These are phyloP conservation scores for Penicillium crystallinum DNA, from an alignment of 495 filamentous ascomycete species.

Conservation along the genomic window DNA sequence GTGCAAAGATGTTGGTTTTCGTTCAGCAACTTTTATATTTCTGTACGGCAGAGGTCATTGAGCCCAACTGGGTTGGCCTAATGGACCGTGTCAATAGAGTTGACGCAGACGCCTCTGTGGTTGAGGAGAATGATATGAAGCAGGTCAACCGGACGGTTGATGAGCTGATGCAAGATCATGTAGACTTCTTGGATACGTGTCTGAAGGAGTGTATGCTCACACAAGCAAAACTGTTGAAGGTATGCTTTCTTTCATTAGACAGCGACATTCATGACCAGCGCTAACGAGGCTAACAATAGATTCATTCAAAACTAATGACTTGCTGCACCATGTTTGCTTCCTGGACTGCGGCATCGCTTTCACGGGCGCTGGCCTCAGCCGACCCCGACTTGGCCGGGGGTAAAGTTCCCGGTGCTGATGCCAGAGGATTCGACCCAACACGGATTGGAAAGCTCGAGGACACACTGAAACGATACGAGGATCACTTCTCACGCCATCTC, in stretches of 20 bases:
- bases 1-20: slow-evolving; percentile 92
- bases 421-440: slow-evolving; percentile 49
- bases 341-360: slow-evolving; percentile 69
- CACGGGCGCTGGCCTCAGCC: slow-evolving; percentile 68
- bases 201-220: slow-evolving; percentile 99
- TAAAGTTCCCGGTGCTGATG: slow-evolving; percentile 29
- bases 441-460: slow-evolving; percentile 77
- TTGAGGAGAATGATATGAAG: slow-evolving; percentile 41
- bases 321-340: slow-evolving; percentile 89
- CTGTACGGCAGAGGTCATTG: slow-evolving; percentile 93
- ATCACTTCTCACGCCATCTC: slow-evolving; percentile 84
- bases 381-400: slow-evolving; percentile 65
- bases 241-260: slow-evolving; percentile 38
- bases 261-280: background rate
- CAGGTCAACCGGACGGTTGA: slow-evolving; percentile 81
- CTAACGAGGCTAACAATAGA: slow-evolving; percentile 47
- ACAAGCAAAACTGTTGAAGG: slow-evolving; percentile 85
- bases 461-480: slow-evolving; percentile 80
- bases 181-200: slow-evolving; percentile 96
- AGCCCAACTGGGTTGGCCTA: slow-evolving; percentile 91
- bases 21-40: slow-evolving; percentile 95
- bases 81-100: slow-evolving; percentile 75
- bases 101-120: slow-evolving; percentile 49
- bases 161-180: slow-evolving; percentile 97
- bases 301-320: slow-evolving; percentile 90